Evolutionary conservation across 2,329 filamentous ascomycete species (phyloP), one percentile per base, ranked within the genome.

Genomic region (Neoascochyta sp.): DNA sequence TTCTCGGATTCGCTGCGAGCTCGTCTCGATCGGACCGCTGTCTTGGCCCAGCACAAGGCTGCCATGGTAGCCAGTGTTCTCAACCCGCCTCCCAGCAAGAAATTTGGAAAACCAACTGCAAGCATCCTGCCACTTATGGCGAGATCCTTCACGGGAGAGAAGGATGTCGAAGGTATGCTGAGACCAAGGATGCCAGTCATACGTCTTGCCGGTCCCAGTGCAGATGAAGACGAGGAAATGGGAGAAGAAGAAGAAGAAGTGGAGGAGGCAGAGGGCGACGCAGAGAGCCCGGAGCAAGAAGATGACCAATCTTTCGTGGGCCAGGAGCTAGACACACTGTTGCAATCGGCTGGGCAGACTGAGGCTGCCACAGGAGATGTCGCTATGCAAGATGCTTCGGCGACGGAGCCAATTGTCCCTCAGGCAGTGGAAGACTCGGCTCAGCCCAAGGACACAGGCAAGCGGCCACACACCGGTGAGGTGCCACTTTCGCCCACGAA

Each of bases 31-130:
- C 83, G 85, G 43, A 86, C 85, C 3, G 83, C 86, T 12, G 82
- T 95, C 33, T 66, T 95, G 13, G 75, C 72, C 4, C 71, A 74
- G 36, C 73, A 81, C 57, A 80, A 79, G 53, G 70, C 80, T 17
- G 82, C 84, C 22, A 85, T 95, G 75, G 54, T 92, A 8, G 79
- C 87, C 5, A 90, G 86, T 57, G 80, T 93, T 9, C 68, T 95
- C 36, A 87, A 92, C 60, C 86, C 87, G 1, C 80, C 60, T 66
- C 78, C 41, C 69, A 80, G 52, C 68, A 76, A 51, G 73, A 80
- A 54, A 75, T 81, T 22, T 70, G 77, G 42, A 8, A 68, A 66
- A 21, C 74, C 77, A 29, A 76, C 80, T 38, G 73, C 83, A 16
- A 92, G 82, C 57, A 81, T 95, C 26, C 64, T 95, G 26, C 89